These are phyloP conservation scores for Calocera viscosa DNA, from an alignment of 768 basidiomycete species.

Conservation along the genomic window DNA sequence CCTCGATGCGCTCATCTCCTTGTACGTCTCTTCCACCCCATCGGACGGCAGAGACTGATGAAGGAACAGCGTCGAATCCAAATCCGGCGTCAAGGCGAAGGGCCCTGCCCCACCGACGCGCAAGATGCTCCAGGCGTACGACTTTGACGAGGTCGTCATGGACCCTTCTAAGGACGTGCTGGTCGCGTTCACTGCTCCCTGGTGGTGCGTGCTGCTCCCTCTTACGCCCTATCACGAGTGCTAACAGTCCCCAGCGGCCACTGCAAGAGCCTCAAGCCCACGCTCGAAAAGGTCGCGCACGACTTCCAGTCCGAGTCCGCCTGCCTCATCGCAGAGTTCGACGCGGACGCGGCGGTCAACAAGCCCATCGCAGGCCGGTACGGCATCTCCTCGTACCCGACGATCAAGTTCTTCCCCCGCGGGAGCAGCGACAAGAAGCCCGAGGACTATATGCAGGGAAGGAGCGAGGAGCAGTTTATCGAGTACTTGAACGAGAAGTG, in stretches of 20 bases:
- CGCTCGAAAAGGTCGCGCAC: conserved; percentile 74
- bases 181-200: conserved; percentile 59
- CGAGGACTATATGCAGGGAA: conserved; percentile 53
- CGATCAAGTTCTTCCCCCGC: conserved; percentile 88
- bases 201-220: conserved; percentile 22
- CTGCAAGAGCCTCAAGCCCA: conserved; percentile 84
- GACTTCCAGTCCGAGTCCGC: conserved; percentile 67
- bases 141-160: conserved; percentile 64
- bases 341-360: conserved; percentile 78
- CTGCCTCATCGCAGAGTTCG: conserved; percentile 79
- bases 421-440: conserved; percentile 43
- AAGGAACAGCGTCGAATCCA: conserved; percentile 47
- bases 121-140: conserved; percentile 45
- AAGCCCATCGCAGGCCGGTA: conserved; percentile 56
- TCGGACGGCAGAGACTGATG: neutral
- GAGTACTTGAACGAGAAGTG: conserved; percentile 74
- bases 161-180: conserved; percentile 65
- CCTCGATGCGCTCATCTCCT: conserved; percentile 57
- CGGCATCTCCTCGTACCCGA: conserved; percentile 72
- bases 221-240: neutral
- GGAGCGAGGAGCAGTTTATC: conserved; percentile 65
- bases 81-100: conserved; percentile 73
- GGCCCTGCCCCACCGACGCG: conserved; percentile 76
- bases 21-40: conserved; percentile 38
- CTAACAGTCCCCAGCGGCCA: conserved; percentile 51